Base-by-base conservation (phyloP, 495 filamentous ascomycete genomes). In the Aspergillus nidulans region DNA sequence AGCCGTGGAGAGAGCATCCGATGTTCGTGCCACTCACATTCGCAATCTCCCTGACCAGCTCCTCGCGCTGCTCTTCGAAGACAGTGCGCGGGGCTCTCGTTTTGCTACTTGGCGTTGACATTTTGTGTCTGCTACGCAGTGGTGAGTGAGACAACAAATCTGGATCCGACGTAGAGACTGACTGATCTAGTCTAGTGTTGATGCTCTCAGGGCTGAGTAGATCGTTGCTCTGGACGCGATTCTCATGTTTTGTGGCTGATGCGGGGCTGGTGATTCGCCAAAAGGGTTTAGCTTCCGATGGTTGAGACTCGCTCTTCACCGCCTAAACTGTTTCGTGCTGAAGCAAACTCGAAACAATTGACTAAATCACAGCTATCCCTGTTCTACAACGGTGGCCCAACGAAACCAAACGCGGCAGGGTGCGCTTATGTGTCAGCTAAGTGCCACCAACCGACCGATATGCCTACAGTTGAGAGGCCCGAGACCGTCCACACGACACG, bases 11-110 rank as follows among this genome's bases (percentile, higher is more conserved):
- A n/a, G n/a, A n/a, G n/a, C n/a, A n/a, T n/a, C n/a, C n/a, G n/a
- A n/a, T n/a, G n/a, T n/a, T n/a, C n/a, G n/a, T n/a, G n/a, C n/a
- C 36, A 73, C 77, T 42, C 56, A 92, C 90, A 66, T 85, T 76
- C 28, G 88, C 88, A 57, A 96, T 91, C 63, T 94, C 91, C 15
- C 76, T 74, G 0, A 95, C 79, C 21, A 96, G 75, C 52, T 85
- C 80, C 58, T 86, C 84, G 55, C 91, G 84, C 67, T 96, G 91
- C 64, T 89, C 84, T 68, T 94, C 86, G 63, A 95, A 96, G 56
- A 74, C 74, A 3, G 71, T 72, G 63, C 77, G 60, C 62, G 55
- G 54, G 21, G 62, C 59, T 46, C 62, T 34, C 20, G 54, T 30
- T 42, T 61, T 63, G 25, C 54, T 18, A 21, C 26, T 30, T 12